A percentile compares a stretch with the other conserved stretches of the same genome.
phyloP scores from a whole-genome alignment of 2,329 filamentous ascomycete species.

The Aspergillus nomiae region DNA sequence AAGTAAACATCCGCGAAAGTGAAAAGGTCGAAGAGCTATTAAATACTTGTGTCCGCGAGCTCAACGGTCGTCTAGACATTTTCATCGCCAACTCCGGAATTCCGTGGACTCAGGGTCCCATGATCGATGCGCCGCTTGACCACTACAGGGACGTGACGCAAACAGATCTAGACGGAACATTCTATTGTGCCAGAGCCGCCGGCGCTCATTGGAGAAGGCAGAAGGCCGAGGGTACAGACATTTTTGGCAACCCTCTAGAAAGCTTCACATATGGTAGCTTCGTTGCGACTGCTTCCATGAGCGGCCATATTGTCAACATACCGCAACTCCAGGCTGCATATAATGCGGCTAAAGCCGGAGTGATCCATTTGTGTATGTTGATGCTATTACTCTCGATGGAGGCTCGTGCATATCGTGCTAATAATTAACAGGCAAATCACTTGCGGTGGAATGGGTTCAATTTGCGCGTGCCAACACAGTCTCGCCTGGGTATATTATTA shows the following conservation, averaged over 20 bases:
- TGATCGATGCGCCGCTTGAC: not conserved
- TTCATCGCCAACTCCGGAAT: not conserved
- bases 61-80: not conserved
- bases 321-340: constrained; percentile 49
- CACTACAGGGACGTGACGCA: not conserved
- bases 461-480: constrained; percentile 57
- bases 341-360: constrained; percentile 56
- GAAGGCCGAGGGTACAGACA: constrained; percentile 31
- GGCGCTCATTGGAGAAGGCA: constrained; percentile 36
- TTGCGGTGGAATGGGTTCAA: constrained; percentile 56
- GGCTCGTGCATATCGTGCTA: not conserved
- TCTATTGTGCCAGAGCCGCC: constrained; percentile 70
- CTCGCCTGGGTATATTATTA: constrained; percentile 53
- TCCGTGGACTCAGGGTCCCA: not conserved
- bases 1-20: not conserved
- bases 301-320: constrained; percentile 68
- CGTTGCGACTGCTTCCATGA: constrained; percentile 65
- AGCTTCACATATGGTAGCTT: constrained; percentile 36
- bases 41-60: not conserved
- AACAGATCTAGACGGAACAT: constrained; percentile 53
- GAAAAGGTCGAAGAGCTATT: not conserved
- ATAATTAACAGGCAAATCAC: constrained; percentile 42
- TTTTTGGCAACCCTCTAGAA: constrained; percentile 61
- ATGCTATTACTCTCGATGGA: not conserved
- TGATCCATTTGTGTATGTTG: constrained; percentile 47